A percentile compares a stretch with the other conserved stretches of the same genome.
phyloP scores from a whole-genome alignment of 2,329 filamentous ascomycete species.

The Blastomyces parvus region DNA sequence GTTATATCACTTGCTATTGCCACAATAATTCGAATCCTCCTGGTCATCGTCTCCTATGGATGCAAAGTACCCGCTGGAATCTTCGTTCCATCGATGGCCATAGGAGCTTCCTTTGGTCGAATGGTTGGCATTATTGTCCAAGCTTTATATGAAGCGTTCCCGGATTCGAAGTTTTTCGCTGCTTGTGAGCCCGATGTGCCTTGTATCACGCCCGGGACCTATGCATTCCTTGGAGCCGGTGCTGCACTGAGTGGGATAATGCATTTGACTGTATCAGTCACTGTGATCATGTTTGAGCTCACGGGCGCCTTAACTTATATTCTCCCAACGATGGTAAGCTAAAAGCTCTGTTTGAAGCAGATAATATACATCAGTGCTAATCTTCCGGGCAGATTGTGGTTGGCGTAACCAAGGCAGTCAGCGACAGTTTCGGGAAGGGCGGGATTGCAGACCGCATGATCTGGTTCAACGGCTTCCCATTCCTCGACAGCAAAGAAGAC shows the following conservation, averaged over 20 bases:
- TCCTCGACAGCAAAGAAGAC: slow-evolving; percentile 94
- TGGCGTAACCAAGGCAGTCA: slow-evolving; percentile 87
- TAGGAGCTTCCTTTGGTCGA: slow-evolving; percentile 87
- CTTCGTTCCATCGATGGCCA: slow-evolving; percentile 96
- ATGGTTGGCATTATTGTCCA: slow-evolving; percentile 93
- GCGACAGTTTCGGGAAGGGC: slow-evolving; percentile 84
- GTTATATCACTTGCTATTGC: slow-evolving; percentile 68
- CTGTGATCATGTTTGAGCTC: slow-evolving; percentile 98
- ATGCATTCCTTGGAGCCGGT: slow-evolving; percentile 87
- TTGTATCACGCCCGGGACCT: slow-evolving; percentile 95
- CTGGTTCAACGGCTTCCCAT: slow-evolving; percentile 95
- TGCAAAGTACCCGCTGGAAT: slow-evolving; percentile 97
- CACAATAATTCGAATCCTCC: slow-evolving; percentile 66
- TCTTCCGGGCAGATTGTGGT: slow-evolving; percentile 61
- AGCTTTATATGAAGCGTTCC: slow-evolving; percentile 74
- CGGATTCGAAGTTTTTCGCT: slow-evolving; percentile 73
- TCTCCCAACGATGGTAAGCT: slow-evolving; percentile 73
- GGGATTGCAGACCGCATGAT: slow-evolving; percentile 98
- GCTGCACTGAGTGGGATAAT: slow-evolving; percentile 92
- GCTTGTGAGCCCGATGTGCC: slow-evolving; percentile 83
- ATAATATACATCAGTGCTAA: slow-evolving; percentile 4
- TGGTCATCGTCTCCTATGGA: slow-evolving; percentile 93
- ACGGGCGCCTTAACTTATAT: slow-evolving; percentile 97
- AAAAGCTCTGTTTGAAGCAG: neutral
- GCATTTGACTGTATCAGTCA: slow-evolving; percentile 93